Percentiles rank a stretch among this genome's conserved stretches.
phyloP scores from a whole-genome alignment of 2,329 filamentous ascomycete genomes.

The Geosmithia morbida region DNA sequence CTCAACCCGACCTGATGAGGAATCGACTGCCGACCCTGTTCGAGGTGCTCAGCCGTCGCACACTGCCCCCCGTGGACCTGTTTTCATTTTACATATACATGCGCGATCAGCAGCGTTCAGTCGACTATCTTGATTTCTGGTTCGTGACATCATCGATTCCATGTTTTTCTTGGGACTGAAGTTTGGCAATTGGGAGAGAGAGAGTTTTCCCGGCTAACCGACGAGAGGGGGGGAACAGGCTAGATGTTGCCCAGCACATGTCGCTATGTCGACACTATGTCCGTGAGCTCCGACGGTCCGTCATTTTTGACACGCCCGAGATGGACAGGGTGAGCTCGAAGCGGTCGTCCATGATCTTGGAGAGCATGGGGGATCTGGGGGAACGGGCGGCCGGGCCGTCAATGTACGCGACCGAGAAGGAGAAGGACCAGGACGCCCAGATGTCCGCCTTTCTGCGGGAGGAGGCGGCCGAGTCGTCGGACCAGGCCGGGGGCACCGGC shows the following conservation, averaged over 20 bases:
- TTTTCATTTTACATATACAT: conserved; percentile 99
- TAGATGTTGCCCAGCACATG: conserved; percentile 98
- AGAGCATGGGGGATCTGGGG: conserved; percentile 54
- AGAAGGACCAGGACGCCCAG: conserved; percentile 71
- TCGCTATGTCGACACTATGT: conserved; percentile 95
- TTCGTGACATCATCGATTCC: conserved; percentile 26
- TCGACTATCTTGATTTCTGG: conserved; percentile 98
- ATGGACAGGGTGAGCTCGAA: conserved; percentile 69
- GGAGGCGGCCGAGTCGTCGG: conserved; percentile 41
- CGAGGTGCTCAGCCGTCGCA: conserved; percentile 86
- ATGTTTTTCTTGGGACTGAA: neutral
- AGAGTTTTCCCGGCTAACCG: too few relatives aligned
- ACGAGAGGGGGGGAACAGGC: conserved; percentile 39
- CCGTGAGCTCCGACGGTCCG: conserved; percentile 81
- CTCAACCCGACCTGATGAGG: conserved; percentile 46
- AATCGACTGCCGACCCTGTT: conserved; percentile 89
- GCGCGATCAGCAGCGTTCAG: conserved; percentile 94
- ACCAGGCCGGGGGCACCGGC: conserved; percentile 9
- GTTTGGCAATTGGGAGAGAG: neutral
- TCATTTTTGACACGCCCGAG: conserved; percentile 86
- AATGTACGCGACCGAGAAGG: conserved; percentile 52
- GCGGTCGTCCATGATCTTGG: conserved; percentile 68
- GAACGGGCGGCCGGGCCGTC: conserved; percentile 45
- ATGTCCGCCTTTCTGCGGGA: conserved; percentile 81
- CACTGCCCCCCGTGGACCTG: conserved; percentile 87